Percentiles rank a stretch among this genome's conserved stretches.
phyloP scores from a whole-genome alignment of 2,329 filamentous ascomycete genomes.

The Colletotrichum euphorbiae region DNA sequence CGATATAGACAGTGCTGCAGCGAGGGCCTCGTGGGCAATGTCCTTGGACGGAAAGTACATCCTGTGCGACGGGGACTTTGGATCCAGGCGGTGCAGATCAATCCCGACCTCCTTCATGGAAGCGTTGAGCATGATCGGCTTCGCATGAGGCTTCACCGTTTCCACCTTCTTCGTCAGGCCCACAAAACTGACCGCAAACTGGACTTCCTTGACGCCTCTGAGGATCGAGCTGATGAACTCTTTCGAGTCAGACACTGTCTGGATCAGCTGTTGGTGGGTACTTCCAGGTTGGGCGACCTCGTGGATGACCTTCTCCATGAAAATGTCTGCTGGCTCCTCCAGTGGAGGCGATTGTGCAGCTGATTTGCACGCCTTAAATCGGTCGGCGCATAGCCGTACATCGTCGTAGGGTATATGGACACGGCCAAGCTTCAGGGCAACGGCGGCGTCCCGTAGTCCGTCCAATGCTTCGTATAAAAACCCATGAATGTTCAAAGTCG shows the following conservation, averaged over 20 bases:
- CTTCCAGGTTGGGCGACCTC: constrained; percentile 78
- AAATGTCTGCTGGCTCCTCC: constrained; percentile 68
- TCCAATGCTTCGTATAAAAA: constrained; percentile 87
- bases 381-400: constrained; percentile 71
- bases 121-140: constrained; percentile 84
- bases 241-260: constrained; percentile 90
- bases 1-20: constrained; percentile 92
- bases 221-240: constrained; percentile 92
- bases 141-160: constrained; percentile 72
- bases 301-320: constrained; percentile 78
- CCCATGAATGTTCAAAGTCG: constrained; percentile 90
- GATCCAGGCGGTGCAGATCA: constrained; percentile 90
- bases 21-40: constrained; percentile 92
- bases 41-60: constrained; percentile 98
- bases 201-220: constrained; percentile 93
- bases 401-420: constrained; percentile 94
- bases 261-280: constrained; percentile 75
- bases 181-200: constrained; percentile 92
- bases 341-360: constrained; percentile 45
- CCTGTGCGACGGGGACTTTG: constrained; percentile 91
- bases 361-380: constrained; percentile 61
- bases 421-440: constrained; percentile 90
- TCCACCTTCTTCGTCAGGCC: constrained; percentile 85
- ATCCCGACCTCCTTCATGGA: constrained; percentile 97
- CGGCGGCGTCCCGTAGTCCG: constrained; percentile 88